Evolutionary conservation across 106 monocot genomes (phyloP).

Genomic region (Agapanthus africanus): DNA sequence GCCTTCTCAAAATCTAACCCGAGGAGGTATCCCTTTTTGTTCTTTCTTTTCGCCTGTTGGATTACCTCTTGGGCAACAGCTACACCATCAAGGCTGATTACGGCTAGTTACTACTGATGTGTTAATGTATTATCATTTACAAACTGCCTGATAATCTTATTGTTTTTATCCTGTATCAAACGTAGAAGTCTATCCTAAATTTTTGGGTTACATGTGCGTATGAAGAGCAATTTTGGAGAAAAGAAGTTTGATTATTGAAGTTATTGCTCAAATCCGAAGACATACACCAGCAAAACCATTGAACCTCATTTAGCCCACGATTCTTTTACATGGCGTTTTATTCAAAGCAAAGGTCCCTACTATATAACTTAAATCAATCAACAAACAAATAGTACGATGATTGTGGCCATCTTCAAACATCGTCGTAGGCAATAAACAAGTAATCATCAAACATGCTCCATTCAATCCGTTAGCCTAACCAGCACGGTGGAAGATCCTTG

Average conservation of each 20-base stretch:
- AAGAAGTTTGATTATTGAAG: not conserved
- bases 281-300: too few species aligned
- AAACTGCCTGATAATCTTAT: not conserved
- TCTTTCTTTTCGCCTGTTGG: too few species aligned
- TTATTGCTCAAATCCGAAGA: not conserved
- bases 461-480: not conserved
- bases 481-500: constrained; percentile 46
- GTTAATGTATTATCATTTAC: not conserved
- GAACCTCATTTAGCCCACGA: not conserved
- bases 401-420: not conserved
- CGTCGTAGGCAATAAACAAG: not conserved
- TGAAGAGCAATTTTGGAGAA: too few species aligned
- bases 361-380: not conserved
- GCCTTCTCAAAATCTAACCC: too few species aligned
- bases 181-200: not conserved
- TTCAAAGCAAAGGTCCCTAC: not conserved
- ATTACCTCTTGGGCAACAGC: too few species aligned
- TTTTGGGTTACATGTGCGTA: too few species aligned
- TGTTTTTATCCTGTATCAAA: not conserved
- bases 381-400: not conserved
- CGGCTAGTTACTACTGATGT: too few species aligned
- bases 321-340: not conserved
- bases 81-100: too few species aligned
- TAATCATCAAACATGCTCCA: too few species aligned
- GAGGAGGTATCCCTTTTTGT: too few species aligned